Evolutionary conservation across 768 basidiomycete species (phyloP).

Genomic region (Boletellus ananas): DNA sequence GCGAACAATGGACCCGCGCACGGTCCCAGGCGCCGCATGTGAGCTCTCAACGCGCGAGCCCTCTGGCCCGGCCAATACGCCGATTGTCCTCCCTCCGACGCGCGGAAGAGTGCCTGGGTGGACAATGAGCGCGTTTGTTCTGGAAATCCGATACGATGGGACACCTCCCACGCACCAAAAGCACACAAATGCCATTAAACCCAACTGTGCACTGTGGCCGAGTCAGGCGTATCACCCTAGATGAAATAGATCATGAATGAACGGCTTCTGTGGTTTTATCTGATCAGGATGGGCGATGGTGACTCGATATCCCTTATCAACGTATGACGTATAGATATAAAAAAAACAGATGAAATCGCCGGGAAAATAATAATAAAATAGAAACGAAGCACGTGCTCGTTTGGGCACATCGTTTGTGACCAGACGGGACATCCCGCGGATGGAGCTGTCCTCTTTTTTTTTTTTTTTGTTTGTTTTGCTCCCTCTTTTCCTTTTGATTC

Average conservation of each 20-base stretch:
- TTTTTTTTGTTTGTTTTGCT: too few relatives aligned
- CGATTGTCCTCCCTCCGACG: too few relatives aligned
- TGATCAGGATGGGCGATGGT: not conserved
- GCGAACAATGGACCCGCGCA: slow-evolving; percentile 6
- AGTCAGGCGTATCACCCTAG: not conserved
- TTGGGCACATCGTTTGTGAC: slow-evolving; percentile 8
- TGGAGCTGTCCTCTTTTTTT: not conserved
- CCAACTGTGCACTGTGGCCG: not conserved
- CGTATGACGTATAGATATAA: not conserved
- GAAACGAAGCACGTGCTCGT: not conserved
- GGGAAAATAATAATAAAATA: not conserved
- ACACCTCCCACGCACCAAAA: not conserved
- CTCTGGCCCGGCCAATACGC: too few relatives aligned
- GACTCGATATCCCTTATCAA: slow-evolving; percentile 19
- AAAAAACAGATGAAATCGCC: not conserved
- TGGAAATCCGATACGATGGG: not conserved
- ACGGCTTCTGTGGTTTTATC: slow-evolving; percentile 1
- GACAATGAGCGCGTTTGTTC: not conserved
- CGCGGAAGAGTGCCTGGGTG: not conserved
- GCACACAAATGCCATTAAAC: not conserved
- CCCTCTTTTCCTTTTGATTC: not conserved
- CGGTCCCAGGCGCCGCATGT: not conserved
- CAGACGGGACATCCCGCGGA: not conserved
- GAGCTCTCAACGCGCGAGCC: not conserved
- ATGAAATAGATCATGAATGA: not conserved